Evolutionary conservation across 192 early-diverging fungal species (phyloP).

Genomic region (Diversispora epigaea): DNA sequence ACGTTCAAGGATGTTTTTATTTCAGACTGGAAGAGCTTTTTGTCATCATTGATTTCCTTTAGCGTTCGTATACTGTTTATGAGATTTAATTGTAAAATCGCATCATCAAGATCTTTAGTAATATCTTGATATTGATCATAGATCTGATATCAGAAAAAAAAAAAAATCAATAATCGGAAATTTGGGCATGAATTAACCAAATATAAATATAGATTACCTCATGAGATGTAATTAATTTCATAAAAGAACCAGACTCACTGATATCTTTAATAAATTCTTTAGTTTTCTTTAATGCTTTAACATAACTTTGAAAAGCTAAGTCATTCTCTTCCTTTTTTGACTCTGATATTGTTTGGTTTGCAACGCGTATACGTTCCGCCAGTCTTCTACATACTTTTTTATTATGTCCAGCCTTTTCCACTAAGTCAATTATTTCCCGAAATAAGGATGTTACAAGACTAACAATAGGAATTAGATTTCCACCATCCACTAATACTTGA

Average conservation of each 20-base stretch:
- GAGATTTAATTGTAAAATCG: not conserved
- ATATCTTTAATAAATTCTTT: conserved; percentile 10
- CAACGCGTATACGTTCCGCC: not conserved
- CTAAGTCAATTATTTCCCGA: conserved; percentile 3
- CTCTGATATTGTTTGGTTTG: not conserved
- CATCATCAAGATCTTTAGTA: not conserved
- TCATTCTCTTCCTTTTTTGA: not conserved
- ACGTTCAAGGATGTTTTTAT: conserved; percentile 5
- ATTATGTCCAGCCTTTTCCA: conserved; percentile 14
- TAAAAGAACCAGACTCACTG: not conserved
- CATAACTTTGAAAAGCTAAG: not conserved
- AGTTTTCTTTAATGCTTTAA: not conserved
- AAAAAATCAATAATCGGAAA: not conserved
- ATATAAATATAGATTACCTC: not conserved
- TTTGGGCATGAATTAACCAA: no score
- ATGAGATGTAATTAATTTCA: not conserved
- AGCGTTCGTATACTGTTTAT: not conserved
- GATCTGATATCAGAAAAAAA: not conserved
- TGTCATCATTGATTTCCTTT: not conserved
- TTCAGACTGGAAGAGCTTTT: not conserved
- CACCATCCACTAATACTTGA: not conserved
- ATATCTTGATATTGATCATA: not conserved
- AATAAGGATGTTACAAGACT: not conserved
- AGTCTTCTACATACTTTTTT: conserved; percentile 16
- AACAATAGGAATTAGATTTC: not conserved